Conservation (phyloP, 352 stramenopile species). For the Achlya hypogyna region DNA sequence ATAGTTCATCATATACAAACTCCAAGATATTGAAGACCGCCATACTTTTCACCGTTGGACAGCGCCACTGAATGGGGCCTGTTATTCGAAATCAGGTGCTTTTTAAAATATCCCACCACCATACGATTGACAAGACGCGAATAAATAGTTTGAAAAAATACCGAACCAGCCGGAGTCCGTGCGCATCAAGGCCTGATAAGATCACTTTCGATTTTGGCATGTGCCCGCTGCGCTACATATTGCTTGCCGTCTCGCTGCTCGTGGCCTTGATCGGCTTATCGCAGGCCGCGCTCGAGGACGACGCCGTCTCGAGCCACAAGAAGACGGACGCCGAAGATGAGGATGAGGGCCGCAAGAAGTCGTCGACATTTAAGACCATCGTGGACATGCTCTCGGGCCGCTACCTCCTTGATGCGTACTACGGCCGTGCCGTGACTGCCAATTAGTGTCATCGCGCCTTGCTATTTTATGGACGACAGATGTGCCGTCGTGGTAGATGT, state of each 20-base stretch:
- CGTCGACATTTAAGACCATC: conserved; percentile 61
- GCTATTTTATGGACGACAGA: background rate
- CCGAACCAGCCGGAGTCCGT: no score
- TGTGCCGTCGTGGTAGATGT: background rate
- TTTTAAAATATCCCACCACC: no score
- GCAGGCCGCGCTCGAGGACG: conserved; percentile 64
- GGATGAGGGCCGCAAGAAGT: conserved; percentile 26
- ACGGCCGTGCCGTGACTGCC: conserved; percentile 22
- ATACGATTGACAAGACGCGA: no score
- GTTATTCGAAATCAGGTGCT: no score
- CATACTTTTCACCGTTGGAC: background rate
- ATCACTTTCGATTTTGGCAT: conserved; percentile 25
- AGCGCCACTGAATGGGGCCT: background rate
- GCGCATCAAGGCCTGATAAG: background rate
- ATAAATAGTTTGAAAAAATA: no score
- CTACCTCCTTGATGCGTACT: conserved; percentile 80
- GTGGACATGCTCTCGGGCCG: conserved; percentile 83
- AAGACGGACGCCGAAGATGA: conserved; percentile 29
- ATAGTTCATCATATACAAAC: background rate
- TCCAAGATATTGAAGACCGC: background rate
- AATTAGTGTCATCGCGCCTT: background rate
- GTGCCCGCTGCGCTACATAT: conserved; percentile 80
- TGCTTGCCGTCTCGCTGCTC: conserved; percentile 73
- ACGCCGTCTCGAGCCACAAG: conserved; percentile 45
- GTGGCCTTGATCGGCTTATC: conserved; percentile 77